Base-by-base conservation (phyloP, 306 rosid genomes). In the Ceratonia siliqua region DNA sequence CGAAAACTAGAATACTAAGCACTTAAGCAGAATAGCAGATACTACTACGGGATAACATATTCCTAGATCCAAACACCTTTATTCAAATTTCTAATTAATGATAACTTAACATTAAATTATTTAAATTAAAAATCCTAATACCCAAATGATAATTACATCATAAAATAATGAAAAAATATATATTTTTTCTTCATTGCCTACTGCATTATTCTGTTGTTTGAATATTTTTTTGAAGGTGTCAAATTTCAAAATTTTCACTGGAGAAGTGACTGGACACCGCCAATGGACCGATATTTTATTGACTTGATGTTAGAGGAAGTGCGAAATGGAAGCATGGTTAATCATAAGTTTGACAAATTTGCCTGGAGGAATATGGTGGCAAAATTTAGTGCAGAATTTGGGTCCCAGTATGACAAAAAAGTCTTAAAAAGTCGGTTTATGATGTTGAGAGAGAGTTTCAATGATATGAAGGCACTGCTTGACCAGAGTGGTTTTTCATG, bases 261-360 rank as follows among this genome's bases (percentile, higher is more conserved):
- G 82, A 70, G 70, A 81, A 70, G 77, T 72, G 83, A 81, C 70
- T 88, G 89, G 88, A 85, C 83, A 20, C 88, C 88, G 1, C 65
- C 20, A 12, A 73, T 74, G 83, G 92, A 88, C 46, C 87, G 89
- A 57, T 78, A 54, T 78, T 85, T 88, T 64, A 73, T 88, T 66
- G 86, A 88, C 81, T 74, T 88, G 76, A 81, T 88, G 88, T 83
- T 83, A 13, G 81, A 81, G 65, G 85, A 88, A 77, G 78, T 85
- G 70, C 83, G 77, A 27, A 64, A 49, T 39, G 86, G 83, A 79
- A 79, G 82, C 81, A 73, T 81, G 82, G 58, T 83, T 76, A 38
- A 81, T 50, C 45, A 79, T 32, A 81, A 81, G 22, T 85, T 88
- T 57, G 62, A 62, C 41, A 77, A 82, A 77, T 72, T 72, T 70